These are phyloP conservation scores for Ophiostoma quercus DNA, from an alignment of 2,329 filamentous ascomycete genomes.

Conservation along the genomic window DNA sequence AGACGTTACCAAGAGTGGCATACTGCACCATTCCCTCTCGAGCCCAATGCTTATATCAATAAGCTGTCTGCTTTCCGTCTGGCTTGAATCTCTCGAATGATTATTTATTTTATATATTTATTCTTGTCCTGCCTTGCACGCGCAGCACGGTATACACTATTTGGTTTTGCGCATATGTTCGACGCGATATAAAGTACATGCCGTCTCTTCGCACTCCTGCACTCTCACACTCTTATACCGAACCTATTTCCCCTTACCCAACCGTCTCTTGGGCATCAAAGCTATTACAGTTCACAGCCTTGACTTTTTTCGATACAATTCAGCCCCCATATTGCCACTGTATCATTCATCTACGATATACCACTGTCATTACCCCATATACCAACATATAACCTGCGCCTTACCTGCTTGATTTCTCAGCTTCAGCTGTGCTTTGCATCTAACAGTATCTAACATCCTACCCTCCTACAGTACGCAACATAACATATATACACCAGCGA, in stretches of 20 bases:
- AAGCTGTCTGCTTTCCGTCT: not conserved
- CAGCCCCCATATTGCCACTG: not conserved
- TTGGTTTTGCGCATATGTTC: not conserved
- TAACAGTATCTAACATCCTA: not conserved
- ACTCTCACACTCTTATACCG: not conserved
- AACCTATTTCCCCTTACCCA: constrained; percentile 2
- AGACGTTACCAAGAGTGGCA: not conserved
- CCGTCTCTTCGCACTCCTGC: not conserved
- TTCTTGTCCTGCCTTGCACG: not conserved
- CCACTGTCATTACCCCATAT: not conserved
- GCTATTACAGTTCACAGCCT: not conserved
- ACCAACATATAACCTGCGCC: not conserved
- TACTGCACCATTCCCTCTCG: not conserved
- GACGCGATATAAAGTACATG: not conserved
- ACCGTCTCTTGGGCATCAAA: not conserved
- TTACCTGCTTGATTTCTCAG: not conserved
- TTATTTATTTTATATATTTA: not conserved
- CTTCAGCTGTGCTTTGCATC: not conserved
- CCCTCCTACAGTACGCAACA: not conserved
- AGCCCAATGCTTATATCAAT: not conserved
- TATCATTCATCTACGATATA: not conserved
- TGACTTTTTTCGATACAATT: not conserved
- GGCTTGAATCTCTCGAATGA: not conserved
- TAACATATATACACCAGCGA: not conserved
- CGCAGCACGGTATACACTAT: not conserved